Evolutionary conservation across 1,139 yeast genomes (phyloP).

Genomic region (Taphrina pruni): DNA sequence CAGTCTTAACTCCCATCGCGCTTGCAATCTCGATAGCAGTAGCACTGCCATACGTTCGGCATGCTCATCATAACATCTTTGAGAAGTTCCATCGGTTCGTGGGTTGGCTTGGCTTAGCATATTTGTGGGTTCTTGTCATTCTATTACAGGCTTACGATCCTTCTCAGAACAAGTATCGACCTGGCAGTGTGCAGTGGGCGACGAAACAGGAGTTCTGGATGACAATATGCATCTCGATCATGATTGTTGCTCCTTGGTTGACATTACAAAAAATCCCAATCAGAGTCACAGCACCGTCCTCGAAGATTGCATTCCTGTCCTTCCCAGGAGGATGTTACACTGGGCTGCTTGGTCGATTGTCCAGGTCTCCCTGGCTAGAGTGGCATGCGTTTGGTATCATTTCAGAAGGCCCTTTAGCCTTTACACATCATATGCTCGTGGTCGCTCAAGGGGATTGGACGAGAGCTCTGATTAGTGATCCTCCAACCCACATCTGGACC

Average conservation of each 20-base stretch:
- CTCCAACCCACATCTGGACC: slow-evolving; percentile 36
- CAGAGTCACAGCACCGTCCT: slow-evolving; percentile 30
- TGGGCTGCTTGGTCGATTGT: slow-evolving; percentile 33
- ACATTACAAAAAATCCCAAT: slow-evolving; percentile 27
- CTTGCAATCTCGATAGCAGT: slow-evolving; percentile 32
- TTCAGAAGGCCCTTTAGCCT: slow-evolving; percentile 36
- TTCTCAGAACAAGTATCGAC: slow-evolving; percentile 2
- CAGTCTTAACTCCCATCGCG: slow-evolving; percentile 32
- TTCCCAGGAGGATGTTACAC: slow-evolving; percentile 39
- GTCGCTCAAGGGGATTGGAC: slow-evolving; percentile 41
- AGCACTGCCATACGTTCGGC: slow-evolving; percentile 32
- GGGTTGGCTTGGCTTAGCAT: slow-evolving; percentile 37
- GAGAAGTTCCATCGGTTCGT: slow-evolving; percentile 32
- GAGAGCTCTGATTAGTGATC: slow-evolving; percentile 28
- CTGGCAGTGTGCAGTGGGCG: slow-evolving; percentile 1
- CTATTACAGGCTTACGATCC: slow-evolving; percentile 30
- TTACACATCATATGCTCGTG: slow-evolving; percentile 38
- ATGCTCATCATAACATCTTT: slow-evolving; percentile 31
- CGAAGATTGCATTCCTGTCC: slow-evolving; percentile 35
- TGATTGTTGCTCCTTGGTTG: slow-evolving; percentile 38
- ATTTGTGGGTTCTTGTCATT: slow-evolving; percentile 34
- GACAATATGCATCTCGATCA: slow-evolving; percentile 20
- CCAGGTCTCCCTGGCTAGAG: slow-evolving; percentile 37
- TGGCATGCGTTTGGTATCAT: slow-evolving; percentile 40
- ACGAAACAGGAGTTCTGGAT: slow-evolving; percentile 32